These are phyloP conservation scores for Lindgomyces ingoldianus DNA, from an alignment of 495 filamentous ascomycete genomes.

Conservation along the genomic window DNA sequence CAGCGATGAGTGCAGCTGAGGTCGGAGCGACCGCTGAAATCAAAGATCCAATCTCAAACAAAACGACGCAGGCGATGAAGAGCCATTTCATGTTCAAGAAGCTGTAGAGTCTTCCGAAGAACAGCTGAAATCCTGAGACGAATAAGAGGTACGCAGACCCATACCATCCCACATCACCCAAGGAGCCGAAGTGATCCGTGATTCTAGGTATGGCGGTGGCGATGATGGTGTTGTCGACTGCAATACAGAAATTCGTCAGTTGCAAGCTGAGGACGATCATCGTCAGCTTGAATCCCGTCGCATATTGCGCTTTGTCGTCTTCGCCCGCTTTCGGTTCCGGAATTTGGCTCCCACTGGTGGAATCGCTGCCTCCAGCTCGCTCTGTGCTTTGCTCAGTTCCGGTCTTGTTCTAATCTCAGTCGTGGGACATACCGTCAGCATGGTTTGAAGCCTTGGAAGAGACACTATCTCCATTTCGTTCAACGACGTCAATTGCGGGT, in stretches of 20 bases:
- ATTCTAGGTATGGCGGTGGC: conserved; percentile 37
- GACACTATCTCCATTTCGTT: too few relatives aligned
- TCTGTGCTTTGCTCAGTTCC: too few relatives aligned
- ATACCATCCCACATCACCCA: conserved; percentile 39
- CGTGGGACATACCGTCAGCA: too few relatives aligned
- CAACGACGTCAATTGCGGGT: too few relatives aligned
- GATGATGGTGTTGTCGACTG: conserved; percentile 36
- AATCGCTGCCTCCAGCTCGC: too few relatives aligned
- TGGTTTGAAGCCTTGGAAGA: too few relatives aligned
- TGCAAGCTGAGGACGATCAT: too few relatives aligned
- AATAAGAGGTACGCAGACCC: conserved; percentile 34
- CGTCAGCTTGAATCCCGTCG: too few relatives aligned
- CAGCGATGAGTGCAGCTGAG: conserved; percentile 43
- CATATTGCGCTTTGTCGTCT: too few relatives aligned
- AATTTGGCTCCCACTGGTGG: too few relatives aligned
- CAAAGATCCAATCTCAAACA: conserved; percentile 43
- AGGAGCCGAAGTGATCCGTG: conserved; percentile 38
- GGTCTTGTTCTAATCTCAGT: too few relatives aligned
- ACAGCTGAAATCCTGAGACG: conserved; percentile 57
- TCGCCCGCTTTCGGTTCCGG: too few relatives aligned
- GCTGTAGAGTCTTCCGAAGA: conserved; percentile 25
- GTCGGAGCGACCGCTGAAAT: conserved; percentile 43
- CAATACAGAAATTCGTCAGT: conserved; percentile 35
- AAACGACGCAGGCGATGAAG: conserved; percentile 33
- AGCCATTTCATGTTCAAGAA: conserved; percentile 44